Evolutionary conservation across 805 yeast genomes (phyloP).

Genomic region (Candida bentonensis): DNA sequence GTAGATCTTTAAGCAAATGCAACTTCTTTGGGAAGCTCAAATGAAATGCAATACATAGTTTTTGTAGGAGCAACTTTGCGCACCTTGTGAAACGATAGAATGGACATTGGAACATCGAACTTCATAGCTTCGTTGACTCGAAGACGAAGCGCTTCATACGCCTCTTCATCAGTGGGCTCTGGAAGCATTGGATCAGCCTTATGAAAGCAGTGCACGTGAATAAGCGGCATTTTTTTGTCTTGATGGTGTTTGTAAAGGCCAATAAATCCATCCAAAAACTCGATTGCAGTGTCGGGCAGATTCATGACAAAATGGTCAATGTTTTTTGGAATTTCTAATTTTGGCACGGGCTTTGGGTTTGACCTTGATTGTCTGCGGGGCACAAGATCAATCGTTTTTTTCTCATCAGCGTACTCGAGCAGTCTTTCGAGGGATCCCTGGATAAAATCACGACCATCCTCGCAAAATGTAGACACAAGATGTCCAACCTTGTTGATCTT

Average conservation of each 20-base stretch:
- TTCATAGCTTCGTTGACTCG: constrained; percentile 35
- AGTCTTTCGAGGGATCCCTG: constrained; percentile 40
- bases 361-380: constrained; percentile 20
- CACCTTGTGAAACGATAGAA: constrained; percentile 61
- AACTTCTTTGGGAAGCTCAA: constrained; percentile 36
- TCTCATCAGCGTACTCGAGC: constrained; percentile 28
- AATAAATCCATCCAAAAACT: constrained; percentile 61
- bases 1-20: constrained; percentile 15
- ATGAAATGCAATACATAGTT: constrained; percentile 85
- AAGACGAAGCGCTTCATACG: constrained; percentile 50
- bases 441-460: constrained; percentile 79
- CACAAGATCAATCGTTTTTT: constrained; percentile 21
- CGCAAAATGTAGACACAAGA: constrained; percentile 49
- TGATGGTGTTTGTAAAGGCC: constrained; percentile 45
- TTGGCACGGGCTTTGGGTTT: constrained; percentile 18
- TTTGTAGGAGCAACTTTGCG: constrained; percentile 94
- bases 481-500: constrained; percentile 43
- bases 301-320: constrained; percentile 83
- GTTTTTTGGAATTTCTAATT: constrained; percentile 31
- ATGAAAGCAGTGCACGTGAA: constrained; percentile 88
- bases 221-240: constrained; percentile 48
- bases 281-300: constrained; percentile 83
- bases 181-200: constrained; percentile 67
- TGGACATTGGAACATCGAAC: constrained; percentile 30
- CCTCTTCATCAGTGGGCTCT: constrained; percentile 54